Conservation (phyloP, 257 asterid species). For the Echites panduratus region DNA sequence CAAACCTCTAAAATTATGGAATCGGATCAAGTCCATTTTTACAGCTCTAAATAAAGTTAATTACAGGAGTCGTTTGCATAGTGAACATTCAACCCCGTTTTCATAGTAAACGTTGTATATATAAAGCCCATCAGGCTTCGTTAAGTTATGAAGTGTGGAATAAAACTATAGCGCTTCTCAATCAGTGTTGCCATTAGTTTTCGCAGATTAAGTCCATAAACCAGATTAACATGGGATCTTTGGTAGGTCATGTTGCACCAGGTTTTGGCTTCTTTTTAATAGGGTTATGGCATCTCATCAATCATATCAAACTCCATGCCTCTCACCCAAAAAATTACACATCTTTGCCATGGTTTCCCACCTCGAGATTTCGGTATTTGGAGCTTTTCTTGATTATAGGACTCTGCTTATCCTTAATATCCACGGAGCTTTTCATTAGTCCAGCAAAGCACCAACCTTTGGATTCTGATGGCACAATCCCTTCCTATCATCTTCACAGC, state of each 20-base stretch:
- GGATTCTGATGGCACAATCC: conserved; percentile 45
- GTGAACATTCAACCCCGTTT: too few species aligned
- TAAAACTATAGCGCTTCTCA: too few species aligned
- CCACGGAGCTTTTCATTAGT: conserved; percentile 46
- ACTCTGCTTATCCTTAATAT: conserved; percentile 31
- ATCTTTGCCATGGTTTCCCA: conserved; percentile 65
- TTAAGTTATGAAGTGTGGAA: too few species aligned
- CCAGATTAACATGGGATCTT: conserved; percentile 50
- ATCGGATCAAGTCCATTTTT: too few species aligned
- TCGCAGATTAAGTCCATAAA: too few species aligned
- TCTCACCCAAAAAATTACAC: conserved; percentile 48
- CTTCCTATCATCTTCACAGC: conserved; percentile 48
- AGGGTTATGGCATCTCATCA: conserved; percentile 77
- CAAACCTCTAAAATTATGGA: too few species aligned
- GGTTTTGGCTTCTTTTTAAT: conserved; percentile 59
- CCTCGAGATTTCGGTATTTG: conserved; percentile 31
- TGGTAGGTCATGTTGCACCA: conserved; percentile 61
- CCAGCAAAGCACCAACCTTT: conserved; percentile 45
- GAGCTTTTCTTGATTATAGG: conserved; percentile 56
- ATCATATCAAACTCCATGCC: conserved; percentile 53
- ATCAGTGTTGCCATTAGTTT: too few species aligned
- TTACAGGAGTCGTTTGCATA: too few species aligned
- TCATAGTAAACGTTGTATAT: too few species aligned
- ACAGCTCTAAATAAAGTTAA: too few species aligned
- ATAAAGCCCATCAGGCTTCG: too few species aligned